These are phyloP conservation scores for Spinellus fusiger DNA, from an alignment of 192 early-diverging fungal species.

Conservation along the genomic window DNA sequence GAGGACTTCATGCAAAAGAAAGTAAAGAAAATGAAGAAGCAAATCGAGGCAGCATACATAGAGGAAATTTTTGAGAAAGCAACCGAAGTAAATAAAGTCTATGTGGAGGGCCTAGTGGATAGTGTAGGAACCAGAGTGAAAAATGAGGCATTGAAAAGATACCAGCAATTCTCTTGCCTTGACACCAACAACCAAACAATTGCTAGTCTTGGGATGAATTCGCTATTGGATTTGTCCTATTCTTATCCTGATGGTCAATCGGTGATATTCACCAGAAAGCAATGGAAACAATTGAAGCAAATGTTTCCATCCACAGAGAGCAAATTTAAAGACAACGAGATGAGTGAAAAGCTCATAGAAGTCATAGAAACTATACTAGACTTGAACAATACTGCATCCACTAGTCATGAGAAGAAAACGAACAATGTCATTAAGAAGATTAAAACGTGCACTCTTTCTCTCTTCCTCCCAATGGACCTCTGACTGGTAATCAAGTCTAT, in stretches of 20 bases:
- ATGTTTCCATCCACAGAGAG: background rate
- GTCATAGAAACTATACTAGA: background rate
- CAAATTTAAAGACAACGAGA: background rate
- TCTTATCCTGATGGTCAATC: conserved; percentile 3
- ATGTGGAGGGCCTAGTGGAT: background rate
- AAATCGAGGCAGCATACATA: background rate
- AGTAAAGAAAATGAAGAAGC: background rate
- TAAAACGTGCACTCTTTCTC: too few species aligned
- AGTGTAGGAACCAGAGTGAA: background rate
- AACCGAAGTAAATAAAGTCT: background rate
- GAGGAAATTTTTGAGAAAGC: background rate
- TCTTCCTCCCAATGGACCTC: too few species aligned
- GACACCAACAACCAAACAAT: conserved; percentile 2
- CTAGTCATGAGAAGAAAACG: background rate
- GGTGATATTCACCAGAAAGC: conserved; percentile 1
- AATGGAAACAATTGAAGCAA: background rate
- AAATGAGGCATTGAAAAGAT: background rate
- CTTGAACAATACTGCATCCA: background rate
- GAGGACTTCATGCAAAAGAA: background rate
- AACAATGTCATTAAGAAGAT: background rate
- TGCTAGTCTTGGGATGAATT: conserved; percentile 2
- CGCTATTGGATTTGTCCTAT: background rate
- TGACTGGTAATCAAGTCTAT: too few species aligned
- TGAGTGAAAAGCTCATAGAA: background rate
- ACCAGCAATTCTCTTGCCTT: background rate